phyloP scores from a whole-genome alignment of 108 stramenopile genomes.

The Pseudonitzschia pungens region DNA sequence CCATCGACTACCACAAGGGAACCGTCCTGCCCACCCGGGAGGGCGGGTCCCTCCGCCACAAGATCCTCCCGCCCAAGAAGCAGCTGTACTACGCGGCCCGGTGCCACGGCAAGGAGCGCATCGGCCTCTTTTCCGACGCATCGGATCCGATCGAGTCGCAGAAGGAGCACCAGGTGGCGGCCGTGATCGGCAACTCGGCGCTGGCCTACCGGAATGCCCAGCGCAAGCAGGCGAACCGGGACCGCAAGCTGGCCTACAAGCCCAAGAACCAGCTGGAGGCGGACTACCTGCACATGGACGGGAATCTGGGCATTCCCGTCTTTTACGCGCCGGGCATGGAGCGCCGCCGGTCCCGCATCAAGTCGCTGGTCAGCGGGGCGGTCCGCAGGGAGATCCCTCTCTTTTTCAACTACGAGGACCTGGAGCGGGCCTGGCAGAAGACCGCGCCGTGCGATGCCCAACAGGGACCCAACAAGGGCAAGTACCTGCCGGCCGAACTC shows the following conservation, averaged over 20 bases:
- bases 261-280: slow-evolving; percentile 25
- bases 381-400: slow-evolving; percentile 52
- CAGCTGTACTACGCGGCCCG: slow-evolving; percentile 83
- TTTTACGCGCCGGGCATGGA: slow-evolving; percentile 69
- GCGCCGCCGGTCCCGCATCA: slow-evolving; percentile 39
- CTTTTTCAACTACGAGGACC: slow-evolving; percentile 86
- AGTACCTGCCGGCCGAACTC: slow-evolving; percentile 52
- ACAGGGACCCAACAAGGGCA: slow-evolving; percentile 10
- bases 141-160: slow-evolving; percentile 1
- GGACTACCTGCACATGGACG: slow-evolving; percentile 72
- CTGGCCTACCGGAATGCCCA: slow-evolving; percentile 56
- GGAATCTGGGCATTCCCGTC: slow-evolving; percentile 74
- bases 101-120: slow-evolving; percentile 75
- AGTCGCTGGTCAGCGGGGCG: slow-evolving; percentile 45
- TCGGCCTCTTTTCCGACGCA: slow-evolving; percentile 58
- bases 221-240: slow-evolving; percentile 48
- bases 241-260: slow-evolving; percentile 36
- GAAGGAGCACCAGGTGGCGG: slow-evolving; percentile 48
- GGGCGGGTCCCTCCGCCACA: slow-evolving; percentile 79
- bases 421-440: slow-evolving; percentile 62
- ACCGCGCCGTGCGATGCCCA: slow-evolving; percentile 37
- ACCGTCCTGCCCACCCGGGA: slow-evolving; percentile 51
- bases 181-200: slow-evolving; percentile 47
- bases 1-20: slow-evolving; percentile 60
- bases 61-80: slow-evolving; percentile 77